Evolutionary conservation across 176 grass and related monocot genomes (phyloP).

Genomic region (Musa acuminata): DNA sequence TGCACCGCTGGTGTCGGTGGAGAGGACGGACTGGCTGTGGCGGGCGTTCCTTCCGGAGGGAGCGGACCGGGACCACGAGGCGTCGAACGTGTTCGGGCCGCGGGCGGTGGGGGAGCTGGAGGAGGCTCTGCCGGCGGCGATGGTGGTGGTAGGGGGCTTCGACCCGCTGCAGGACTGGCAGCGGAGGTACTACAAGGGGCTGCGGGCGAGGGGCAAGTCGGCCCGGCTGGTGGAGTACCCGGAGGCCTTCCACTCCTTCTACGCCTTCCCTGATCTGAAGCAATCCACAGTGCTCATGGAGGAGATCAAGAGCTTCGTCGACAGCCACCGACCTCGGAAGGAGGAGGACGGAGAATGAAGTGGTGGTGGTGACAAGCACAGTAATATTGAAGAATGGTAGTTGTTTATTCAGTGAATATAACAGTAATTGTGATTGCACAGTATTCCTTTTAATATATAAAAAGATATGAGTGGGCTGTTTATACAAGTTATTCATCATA

Average conservation of each 20-base stretch:
- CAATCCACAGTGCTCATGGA: constrained; percentile 39
- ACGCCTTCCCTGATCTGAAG: constrained; percentile 58
- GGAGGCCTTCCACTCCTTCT: constrained; percentile 70
- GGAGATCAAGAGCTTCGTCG: constrained; percentile 44
- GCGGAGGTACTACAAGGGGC: constrained; percentile 42
- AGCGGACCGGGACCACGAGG: constrained; percentile 46
- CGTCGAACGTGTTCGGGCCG: background rate
- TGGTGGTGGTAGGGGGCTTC: constrained; percentile 58
- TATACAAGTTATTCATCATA: too few relatives aligned
- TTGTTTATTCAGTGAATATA: too few relatives aligned
- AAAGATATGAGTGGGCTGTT: too few relatives aligned
- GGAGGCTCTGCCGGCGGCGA: constrained; percentile 19
- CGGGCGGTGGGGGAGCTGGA: too few relatives aligned
- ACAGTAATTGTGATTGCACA: too few relatives aligned
- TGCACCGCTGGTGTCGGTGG: constrained; percentile 42
- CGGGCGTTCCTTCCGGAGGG: constrained; percentile 69
- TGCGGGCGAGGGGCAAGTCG: constrained; percentile 29
- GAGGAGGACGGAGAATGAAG: background rate
- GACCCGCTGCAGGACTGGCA: constrained; percentile 82
- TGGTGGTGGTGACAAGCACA: too few relatives aligned
- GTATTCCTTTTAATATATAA: too few relatives aligned
- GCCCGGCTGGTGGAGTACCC: constrained; percentile 57
- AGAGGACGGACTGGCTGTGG: constrained; percentile 77
- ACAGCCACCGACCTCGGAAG: background rate
- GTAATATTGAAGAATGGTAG: too few relatives aligned